Evolutionary conservation across 306 rosid species (phyloP), one percentile per base, ranked within the genome.

Genomic region (Boehmeria nivea): DNA sequence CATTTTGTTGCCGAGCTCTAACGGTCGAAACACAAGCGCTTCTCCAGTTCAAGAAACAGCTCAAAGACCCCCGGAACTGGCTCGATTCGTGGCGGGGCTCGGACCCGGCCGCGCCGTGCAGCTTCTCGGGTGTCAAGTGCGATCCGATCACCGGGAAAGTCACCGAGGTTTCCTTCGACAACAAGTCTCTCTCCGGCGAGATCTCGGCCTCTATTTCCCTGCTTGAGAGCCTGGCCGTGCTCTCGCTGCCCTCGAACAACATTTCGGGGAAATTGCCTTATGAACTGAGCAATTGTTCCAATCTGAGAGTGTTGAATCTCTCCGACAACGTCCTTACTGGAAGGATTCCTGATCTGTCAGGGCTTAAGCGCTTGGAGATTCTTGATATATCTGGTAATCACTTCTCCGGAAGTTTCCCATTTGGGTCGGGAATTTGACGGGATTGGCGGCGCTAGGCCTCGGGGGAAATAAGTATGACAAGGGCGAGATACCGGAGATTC

Each of bases 371-470:
- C 22, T 66, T 93, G 40, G 62, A 67, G 76, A 63, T 79, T 77
- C 81, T 93, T 42, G 99, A 87, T 69, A 77, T 87, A 26, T 81
- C 95, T 0, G 53, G 65, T 0, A 93, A 93, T 74, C 69, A 61
- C 65, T 85, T 87, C 19, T 64, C 80, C 5, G 89, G 1, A 43
- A 44, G 11, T 73, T 85, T 40, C 99, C 99, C 0, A 22, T 69
- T 52, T 93, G 96, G 99, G 70, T 87, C 12, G 96, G 84, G 63
- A 82, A 75, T 63, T 54, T 93, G 44, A 79, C 80, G 2, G 69
- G 69, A 27, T 43, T 93, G 36, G 34, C 61, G 42, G 39, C 63
- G 11, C 72, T 93, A 12, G 87, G 84, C 16, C 83, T 93, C 0
- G 99, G 95, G 6, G 74, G 12, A 15, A 93, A 93, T 75, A 60